Conservation (phyloP, 345 rosid species). For the Lepidium didymum region DNA sequence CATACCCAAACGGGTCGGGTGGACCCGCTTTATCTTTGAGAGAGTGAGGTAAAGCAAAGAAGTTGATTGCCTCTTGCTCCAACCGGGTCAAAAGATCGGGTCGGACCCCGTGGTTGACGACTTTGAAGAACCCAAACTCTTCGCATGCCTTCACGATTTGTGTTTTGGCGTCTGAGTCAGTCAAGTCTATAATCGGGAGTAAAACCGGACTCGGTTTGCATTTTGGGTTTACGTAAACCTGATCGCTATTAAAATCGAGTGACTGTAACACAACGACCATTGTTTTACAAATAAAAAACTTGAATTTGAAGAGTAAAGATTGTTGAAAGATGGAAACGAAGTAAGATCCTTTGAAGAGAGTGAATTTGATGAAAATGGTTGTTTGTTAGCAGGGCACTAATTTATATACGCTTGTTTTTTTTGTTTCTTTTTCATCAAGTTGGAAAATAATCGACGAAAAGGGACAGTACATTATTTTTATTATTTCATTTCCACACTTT, state of each 20-base stretch:
- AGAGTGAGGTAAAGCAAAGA: slow-evolving; percentile 51
- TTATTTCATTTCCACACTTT: too few species aligned
- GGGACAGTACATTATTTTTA: too few species aligned
- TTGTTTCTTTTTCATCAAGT: too few species aligned
- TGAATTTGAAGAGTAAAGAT: background rate
- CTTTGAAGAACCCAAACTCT: slow-evolving; percentile 74
- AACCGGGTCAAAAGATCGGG: slow-evolving; percentile 37
- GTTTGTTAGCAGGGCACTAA: background rate
- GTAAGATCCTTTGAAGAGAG: background rate
- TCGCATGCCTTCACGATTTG: slow-evolving; percentile 52
- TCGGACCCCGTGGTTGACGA: slow-evolving; percentile 62
- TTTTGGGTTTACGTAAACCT: slow-evolving; percentile 40
- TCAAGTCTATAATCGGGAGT: slow-evolving; percentile 52
- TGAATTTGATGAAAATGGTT: background rate
- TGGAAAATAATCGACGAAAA: too few species aligned
- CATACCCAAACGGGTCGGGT: slow-evolving; percentile 78
- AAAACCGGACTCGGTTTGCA: slow-evolving; percentile 23
- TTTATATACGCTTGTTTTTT: background rate
- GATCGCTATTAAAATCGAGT: slow-evolving; percentile 29
- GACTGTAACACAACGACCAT: slow-evolving; percentile 64
- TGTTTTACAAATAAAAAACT: background rate
- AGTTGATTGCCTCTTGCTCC: slow-evolving; percentile 45
- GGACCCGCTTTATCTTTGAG: slow-evolving; percentile 63
- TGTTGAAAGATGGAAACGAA: background rate
- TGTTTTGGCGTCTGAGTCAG: slow-evolving; percentile 45